Evolutionary conservation across 1,284 basidiomycete species (phyloP).

Genomic region (Coniferiporia weirii): DNA sequence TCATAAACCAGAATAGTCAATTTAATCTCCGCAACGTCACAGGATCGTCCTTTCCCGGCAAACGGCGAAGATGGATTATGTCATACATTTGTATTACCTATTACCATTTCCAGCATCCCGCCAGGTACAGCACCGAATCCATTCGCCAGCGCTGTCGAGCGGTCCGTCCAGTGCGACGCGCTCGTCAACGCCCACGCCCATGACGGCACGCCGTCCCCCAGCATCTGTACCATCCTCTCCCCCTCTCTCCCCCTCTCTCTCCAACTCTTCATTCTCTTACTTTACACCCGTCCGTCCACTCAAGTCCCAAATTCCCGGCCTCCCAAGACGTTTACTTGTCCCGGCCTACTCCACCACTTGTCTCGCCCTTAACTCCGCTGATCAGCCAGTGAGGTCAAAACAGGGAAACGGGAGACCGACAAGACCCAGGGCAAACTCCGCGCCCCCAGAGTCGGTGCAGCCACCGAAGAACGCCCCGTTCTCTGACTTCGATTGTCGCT

Average conservation of each 20-base stretch:
- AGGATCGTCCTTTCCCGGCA: too few relatives aligned
- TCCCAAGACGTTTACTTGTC: constrained; percentile 14
- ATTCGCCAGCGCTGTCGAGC: background rate
- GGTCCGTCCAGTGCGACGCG: too few relatives aligned
- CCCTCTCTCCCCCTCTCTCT: constrained; percentile 12
- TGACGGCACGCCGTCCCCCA: background rate
- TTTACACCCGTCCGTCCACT: constrained; percentile 3
- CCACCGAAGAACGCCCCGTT: background rate
- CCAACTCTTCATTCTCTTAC: constrained; percentile 4
- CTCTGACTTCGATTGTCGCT: constrained; percentile 25
- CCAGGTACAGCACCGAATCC: too few relatives aligned
- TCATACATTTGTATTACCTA: background rate
- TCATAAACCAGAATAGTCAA: too few relatives aligned
- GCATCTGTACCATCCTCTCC: constrained; percentile 2
- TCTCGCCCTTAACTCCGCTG: background rate
- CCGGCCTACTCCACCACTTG: constrained; percentile 6
- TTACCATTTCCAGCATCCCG: background rate
- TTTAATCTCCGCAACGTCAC: too few relatives aligned
- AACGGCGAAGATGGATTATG: too few relatives aligned
- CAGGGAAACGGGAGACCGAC: constrained; percentile 3
- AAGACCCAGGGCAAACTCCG: constrained; percentile 11
- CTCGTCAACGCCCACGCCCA: background rate
- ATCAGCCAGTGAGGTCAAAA: constrained; percentile 9
- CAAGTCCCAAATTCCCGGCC: constrained; percentile 13
- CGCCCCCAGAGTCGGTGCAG: constrained; percentile 1